These are phyloP conservation scores for Citrus cavaleriei DNA, from an alignment of 345 rosid species.

Conservation along the genomic window DNA sequence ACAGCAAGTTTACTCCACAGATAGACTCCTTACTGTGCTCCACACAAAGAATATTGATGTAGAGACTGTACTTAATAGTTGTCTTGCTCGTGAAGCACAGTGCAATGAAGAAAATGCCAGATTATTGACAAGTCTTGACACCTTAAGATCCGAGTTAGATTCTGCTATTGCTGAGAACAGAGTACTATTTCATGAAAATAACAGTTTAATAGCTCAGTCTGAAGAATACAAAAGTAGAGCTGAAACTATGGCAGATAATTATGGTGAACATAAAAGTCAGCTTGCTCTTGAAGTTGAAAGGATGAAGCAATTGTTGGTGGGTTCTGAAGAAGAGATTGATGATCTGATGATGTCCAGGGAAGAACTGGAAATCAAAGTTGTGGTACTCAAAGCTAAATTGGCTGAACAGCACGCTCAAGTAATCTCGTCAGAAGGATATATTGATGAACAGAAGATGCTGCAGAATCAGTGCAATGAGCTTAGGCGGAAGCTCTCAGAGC, in stretches of 20 bases:
- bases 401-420: conserved; percentile 45
- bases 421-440: conserved; percentile 26
- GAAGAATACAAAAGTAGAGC: conserved; percentile 32
- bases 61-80: conserved; percentile 45
- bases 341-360: conserved; percentile 48
- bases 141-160: conserved; percentile 49
- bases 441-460: conserved; percentile 39
- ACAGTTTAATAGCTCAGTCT: conserved; percentile 33
- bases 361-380: conserved; percentile 50
- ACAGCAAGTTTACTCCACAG: conserved; percentile 40
- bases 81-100: conserved; percentile 47
- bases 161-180: conserved; percentile 39
- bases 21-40: conserved; percentile 39
- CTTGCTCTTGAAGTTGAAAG: conserved; percentile 46
- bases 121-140: conserved; percentile 36
- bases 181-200: conserved; percentile 37
- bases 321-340: conserved; percentile 55
- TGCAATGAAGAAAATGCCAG: conserved; percentile 58
- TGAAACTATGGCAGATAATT: conserved; percentile 32
- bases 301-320: conserved; percentile 41
- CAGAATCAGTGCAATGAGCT: conserved; percentile 58
- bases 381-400: conserved; percentile 52
- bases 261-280: conserved; percentile 30
- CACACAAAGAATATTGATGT: conserved; percentile 49
- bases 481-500: conserved; percentile 67